Evolutionary conservation across 805 yeast genomes (phyloP), one percentile per base, ranked within the genome.

Genomic region (Kodamaea neixiangensis): DNA sequence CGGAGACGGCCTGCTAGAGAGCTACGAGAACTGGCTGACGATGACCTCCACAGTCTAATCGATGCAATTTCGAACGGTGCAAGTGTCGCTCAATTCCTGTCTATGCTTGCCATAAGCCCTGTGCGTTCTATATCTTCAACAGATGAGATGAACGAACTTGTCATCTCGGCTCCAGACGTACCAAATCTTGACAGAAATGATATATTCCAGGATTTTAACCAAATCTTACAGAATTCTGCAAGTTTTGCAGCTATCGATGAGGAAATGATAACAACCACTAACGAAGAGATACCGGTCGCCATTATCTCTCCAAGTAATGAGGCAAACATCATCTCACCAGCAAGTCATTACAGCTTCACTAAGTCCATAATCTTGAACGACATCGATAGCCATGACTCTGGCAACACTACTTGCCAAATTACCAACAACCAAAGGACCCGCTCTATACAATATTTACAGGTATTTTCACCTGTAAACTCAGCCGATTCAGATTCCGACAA

Each of bases 51-150:
- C 7, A 47, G 49, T 31, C 33, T 47, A 31, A 19, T 47, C 5
- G 45, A 47, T 5, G 49, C 35, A 20, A 47, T 47, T 5, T 47
- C 49, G 15, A 29, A 29, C 25, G 49, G 43, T 18, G 44, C 21
- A 9, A 37, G 44, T 13, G 20, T 42, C 7, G 21, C 25, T 17
- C 35, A 19, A 9, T 44, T 19, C 21, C 22, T 22, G 33, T 14
- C 20, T 3, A 17, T 39, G 5, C 42, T 15, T 39, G 7, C 38
- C 6, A 25, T 25, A 25, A 25, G 3, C 10, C 5, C 31, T 25
- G 31, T 5, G 3, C 3, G 31, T 25, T 25, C 31, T 7, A 3
- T 25, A 25, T 25, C 31, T 5, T 25, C 31, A 9, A 25, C 11
- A 13, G 31, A 25, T 25, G 31, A 25, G 10, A 7, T 7, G 10